Percentiles rank a stretch among this genome's conserved stretches.
phyloP scores from a whole-genome alignment of 1,284 basidiomycete species.

The Austroboletus novae-zelandiae region DNA sequence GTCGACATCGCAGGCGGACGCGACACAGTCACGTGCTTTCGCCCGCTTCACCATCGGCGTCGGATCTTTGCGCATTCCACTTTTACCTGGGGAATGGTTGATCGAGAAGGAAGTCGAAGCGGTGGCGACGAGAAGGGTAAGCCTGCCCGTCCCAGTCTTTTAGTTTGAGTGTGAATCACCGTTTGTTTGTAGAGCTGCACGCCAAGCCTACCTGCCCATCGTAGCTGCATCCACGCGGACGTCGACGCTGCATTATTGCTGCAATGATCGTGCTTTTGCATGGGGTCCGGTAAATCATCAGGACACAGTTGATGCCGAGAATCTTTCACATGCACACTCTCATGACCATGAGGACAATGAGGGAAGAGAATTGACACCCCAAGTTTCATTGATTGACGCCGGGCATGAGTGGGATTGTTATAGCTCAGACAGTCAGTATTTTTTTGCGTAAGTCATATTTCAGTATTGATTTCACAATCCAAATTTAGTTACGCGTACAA shows the following conservation, averaged over 20 bases:
- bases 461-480: background rate
- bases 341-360: constrained; percentile 12
- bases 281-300: constrained; percentile 68
- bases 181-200: constrained; percentile 55
- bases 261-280: constrained; percentile 76
- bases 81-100: constrained; percentile 75
- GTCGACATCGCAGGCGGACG: too few species aligned
- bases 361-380: constrained; percentile 53
- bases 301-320: constrained; percentile 52
- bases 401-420: constrained; percentile 88
- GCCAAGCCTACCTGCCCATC: constrained; percentile 89
- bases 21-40: too few species aligned
- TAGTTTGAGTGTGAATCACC: constrained; percentile 2
- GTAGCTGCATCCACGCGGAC: constrained; percentile 82
- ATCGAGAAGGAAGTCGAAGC: constrained; percentile 89
- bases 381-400: constrained; percentile 88
- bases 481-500: constrained; percentile 74
- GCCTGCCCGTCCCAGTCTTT: constrained; percentile 16
- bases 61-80: constrained; percentile 39
- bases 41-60: too few species aligned
- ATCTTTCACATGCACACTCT: constrained; percentile 39
- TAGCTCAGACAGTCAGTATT: constrained; percentile 64
- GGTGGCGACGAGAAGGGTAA: constrained; percentile 85
- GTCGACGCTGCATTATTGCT: constrained; percentile 88
- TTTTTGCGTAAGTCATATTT: background rate